Evolutionary conservation across 208 protist species (phyloP).

Genomic region (Wallacemonas sp.): DNA sequence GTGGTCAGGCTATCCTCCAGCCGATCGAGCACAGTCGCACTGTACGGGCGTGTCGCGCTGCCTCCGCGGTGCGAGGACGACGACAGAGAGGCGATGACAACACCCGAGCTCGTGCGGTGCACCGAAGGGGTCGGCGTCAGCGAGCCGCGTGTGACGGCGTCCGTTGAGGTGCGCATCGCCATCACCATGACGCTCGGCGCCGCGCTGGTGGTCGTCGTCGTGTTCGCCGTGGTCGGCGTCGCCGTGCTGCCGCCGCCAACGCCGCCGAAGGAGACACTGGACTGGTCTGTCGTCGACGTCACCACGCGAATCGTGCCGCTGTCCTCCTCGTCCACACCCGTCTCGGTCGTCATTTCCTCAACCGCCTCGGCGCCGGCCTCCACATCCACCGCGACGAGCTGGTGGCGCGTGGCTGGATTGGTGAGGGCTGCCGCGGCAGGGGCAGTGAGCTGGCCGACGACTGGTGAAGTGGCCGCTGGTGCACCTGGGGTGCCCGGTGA

Average conservation of each 20-base stretch:
- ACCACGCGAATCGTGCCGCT: conserved; percentile 1
- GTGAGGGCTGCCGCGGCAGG: no score
- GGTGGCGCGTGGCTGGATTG: no score
- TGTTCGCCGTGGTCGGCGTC: neutral
- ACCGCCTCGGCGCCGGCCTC: no score
- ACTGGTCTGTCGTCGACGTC: neutral
- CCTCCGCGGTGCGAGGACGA: neutral
- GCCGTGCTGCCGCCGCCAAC: neutral
- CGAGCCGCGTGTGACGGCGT: neutral
- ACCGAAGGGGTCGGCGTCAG: neutral
- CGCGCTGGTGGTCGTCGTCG: neutral
- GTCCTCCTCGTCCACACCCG: neutral
- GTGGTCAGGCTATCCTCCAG: no score
- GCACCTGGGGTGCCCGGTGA: no score
- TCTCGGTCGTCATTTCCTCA: no score
- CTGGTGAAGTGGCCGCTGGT: no score
- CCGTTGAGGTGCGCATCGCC: neutral
- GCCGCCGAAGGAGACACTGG: neutral
- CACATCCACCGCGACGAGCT: no score
- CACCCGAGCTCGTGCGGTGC: neutral
- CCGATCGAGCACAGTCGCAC: no score
- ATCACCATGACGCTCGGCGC: neutral
- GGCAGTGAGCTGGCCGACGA: no score
- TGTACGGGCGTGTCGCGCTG: neutral
- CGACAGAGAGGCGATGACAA: neutral